These are phyloP conservation scores for Cladophialophora immunda DNA, from an alignment of 2,329 filamentous ascomycete genomes.

Conservation along the genomic window DNA sequence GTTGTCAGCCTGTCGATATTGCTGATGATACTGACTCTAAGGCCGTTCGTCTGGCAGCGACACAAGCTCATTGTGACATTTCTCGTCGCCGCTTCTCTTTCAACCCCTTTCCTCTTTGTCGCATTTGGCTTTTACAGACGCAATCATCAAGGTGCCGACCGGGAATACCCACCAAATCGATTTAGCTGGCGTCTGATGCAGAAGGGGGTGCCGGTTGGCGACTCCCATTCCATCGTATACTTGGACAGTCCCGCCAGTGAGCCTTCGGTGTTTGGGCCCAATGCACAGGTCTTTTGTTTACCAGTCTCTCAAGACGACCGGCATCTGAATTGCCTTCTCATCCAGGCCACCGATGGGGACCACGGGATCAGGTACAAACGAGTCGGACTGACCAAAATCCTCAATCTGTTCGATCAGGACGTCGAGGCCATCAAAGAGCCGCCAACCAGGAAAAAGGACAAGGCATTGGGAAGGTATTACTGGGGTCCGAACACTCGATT, in stretches of 20 bases:
- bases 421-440: constrained; percentile 11
- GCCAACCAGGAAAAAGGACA: constrained; percentile 18
- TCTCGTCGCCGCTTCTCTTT: not conserved
- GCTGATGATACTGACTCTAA: not conserved
- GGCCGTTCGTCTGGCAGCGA: not conserved
- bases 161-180: constrained; percentile 3
- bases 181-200: constrained; percentile 21
- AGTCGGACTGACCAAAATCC: constrained; percentile 19
- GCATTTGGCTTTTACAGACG: not conserved
- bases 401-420: not conserved
- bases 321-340: constrained; percentile 19
- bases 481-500: constrained; percentile 11
- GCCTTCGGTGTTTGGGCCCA: constrained; percentile 23
- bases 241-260: constrained; percentile 24
- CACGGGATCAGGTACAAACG: constrained; percentile 20
- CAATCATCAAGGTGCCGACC: not conserved
- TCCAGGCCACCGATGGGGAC: constrained; percentile 26
- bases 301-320: constrained; percentile 8
- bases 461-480: constrained; percentile 14
- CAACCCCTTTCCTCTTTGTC: not conserved
- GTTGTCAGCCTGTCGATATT: not conserved
- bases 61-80: not conserved
- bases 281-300: constrained; percentile 23
- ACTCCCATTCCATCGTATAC: constrained; percentile 11
- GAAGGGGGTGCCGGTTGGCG: constrained; percentile 14